A percentile compares a stretch with the other conserved stretches of the same genome.
Conservation (phyloP, 1,284 basidiomycete genomes). For the Irpex sp. region DNA sequence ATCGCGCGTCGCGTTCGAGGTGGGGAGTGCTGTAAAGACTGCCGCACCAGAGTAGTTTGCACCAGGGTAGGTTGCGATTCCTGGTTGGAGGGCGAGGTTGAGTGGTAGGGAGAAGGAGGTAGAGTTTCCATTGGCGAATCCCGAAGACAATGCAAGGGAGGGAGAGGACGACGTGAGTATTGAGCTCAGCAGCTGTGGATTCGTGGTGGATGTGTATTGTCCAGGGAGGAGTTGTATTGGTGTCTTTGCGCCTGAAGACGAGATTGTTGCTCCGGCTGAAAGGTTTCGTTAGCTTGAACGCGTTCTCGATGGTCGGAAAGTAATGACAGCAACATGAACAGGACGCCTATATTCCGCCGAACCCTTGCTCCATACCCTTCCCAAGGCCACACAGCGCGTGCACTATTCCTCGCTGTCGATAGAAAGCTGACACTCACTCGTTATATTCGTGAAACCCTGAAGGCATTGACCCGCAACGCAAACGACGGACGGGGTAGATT, state of each 20-base stretch:
- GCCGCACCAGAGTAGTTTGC: slow-evolving; percentile 60
- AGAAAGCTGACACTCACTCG: slow-evolving; percentile 42
- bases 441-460: slow-evolving; percentile 67
- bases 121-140: slow-evolving; percentile 49
- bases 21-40: slow-evolving; percentile 54
- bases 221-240: slow-evolving; percentile 67
- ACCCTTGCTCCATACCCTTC: neutral
- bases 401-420: too few species aligned
- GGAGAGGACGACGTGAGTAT: slow-evolving; percentile 62
- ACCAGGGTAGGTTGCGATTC: slow-evolving; percentile 56
- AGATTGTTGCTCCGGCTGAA: slow-evolving; percentile 64
- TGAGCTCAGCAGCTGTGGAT: slow-evolving; percentile 65
- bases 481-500: slow-evolving; percentile 57
- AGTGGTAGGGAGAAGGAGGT: slow-evolving; percentile 56
- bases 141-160: slow-evolving; percentile 51
- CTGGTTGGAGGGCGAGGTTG: slow-evolving; percentile 60
- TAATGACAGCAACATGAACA: neutral
- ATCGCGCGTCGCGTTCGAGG: slow-evolving; percentile 35
- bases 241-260: slow-evolving; percentile 46
- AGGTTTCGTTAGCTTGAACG: slow-evolving; percentile 13
- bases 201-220: slow-evolving; percentile 66
- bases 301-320: neutral
- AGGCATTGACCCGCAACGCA: slow-evolving; percentile 83
- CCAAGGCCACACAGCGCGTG: neutral
- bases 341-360: neutral